Percentiles rank a stretch among this genome's conserved stretches.
These are phyloP conservation scores for Talaromyces verruculosus DNA, from an alignment of 2,329 filamentous ascomycete species.

Conservation along the genomic window DNA sequence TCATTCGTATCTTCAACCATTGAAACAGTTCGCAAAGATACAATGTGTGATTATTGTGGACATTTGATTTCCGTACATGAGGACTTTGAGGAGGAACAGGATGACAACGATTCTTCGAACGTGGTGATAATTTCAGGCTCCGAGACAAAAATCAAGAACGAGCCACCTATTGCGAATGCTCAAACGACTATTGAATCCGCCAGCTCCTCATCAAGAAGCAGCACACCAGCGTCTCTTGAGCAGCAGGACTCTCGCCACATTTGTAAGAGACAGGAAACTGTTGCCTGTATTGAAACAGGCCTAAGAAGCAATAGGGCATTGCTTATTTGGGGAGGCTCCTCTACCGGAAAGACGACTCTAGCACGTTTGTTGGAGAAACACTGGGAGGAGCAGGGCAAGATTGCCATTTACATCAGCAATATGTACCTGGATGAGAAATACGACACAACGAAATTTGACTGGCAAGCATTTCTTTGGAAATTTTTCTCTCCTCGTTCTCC, in stretches of 20 bases:
- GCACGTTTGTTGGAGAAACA: not conserved
- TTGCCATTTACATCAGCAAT: not conserved
- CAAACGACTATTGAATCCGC: not conserved
- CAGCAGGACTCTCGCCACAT: not conserved
- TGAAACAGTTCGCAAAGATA: not conserved
- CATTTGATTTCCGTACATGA: constrained; percentile 1
- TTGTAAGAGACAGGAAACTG: not conserved
- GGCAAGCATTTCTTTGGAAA: not conserved
- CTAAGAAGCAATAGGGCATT: not conserved
- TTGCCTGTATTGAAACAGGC: not conserved
- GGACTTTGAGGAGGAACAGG: not conserved
- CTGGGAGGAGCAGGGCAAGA: not conserved
- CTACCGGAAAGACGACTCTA: constrained; percentile 5
- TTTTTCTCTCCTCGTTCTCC: not conserved
- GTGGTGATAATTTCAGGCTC: not conserved
- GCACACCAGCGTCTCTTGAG: not conserved
- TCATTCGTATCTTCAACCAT: not conserved
- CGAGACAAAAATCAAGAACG: not conserved
- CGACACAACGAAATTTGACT: not conserved
- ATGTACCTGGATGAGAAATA: not conserved
- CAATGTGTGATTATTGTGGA: not conserved
- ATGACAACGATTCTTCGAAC: not conserved
- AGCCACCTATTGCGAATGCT: not conserved
- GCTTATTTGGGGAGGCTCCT: not conserved
- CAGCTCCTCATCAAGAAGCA: not conserved